Evolutionary conservation across 1,284 basidiomycete species (phyloP), one percentile per base, ranked within the genome.

Genomic region (Serendipita sp.): DNA sequence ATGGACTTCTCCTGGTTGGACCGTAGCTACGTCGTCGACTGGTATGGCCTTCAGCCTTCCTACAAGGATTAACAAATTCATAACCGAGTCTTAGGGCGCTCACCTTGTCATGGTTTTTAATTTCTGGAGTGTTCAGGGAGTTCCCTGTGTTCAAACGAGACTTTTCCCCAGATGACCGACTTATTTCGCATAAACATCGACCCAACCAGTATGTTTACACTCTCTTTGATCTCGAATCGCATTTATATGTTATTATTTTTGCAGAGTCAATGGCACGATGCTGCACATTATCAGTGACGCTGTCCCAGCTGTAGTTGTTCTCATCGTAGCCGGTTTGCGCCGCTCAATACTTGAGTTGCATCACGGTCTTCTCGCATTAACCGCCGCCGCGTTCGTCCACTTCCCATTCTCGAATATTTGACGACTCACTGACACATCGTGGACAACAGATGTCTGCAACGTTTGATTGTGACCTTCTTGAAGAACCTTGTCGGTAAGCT

Each of bases 401-500:
- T 29, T 22, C 32, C 13, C 22, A 2, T 62, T 4, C 8, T 17
- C 44, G 13, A 15, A 8, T 60, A 35, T 1, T 66, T 53, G 38
- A 29, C 38, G 34, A 30, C 55, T 30, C 45, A 10, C 17, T 15
- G 61, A 35, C 4, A 30, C 45, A 29, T 43, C 45, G 3, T 62
- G 41, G 8, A 53, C 60, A 35, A 13, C 62, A 83, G 82, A 63
- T 77, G 75, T 2, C 68, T 82, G 44, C 72, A 77, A 17, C 72
- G 73, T 2, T 68, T 83, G 1, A 72, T 66, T 17, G 65, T 65
- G 15, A 64, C 64, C 44, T 72, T 77, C 29, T 67, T 85, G 63
- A 87, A 87, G 67, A 81, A 83, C 67, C 73, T 76, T 69, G 76
- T 86, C 32, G 84, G 83, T 80, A 66, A 68, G 75, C 12, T 41